Evolutionary conservation across 106 monocot genomes (phyloP), one percentile per base, ranked within the genome.

Genomic region (Vanilla planifolia): DNA sequence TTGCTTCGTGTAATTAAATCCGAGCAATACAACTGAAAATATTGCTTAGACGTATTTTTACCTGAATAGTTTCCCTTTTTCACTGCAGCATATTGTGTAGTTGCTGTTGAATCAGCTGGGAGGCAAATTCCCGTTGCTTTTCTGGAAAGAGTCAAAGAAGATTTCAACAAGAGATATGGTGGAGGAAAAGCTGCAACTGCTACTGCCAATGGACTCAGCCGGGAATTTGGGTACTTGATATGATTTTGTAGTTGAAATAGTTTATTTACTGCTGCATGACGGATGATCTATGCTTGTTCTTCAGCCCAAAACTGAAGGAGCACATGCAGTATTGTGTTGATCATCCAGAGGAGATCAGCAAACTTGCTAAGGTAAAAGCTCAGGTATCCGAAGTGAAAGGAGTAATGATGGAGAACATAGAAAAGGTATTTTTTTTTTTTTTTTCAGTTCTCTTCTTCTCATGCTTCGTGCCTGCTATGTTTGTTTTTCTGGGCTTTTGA

Each of bases 341-440:
- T 27, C 67, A 67, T 24, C 67, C 56, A 17, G 56, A 67, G 43
- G 67, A 67, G 67, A 56, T 67, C 0, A 67, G 67, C 55, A 67
- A 67, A 30, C 42, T 67, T 29, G 42, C 67, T 22, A 67, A 67
- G 43, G 67, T 67, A 16, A 57, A 67, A 55, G 67, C 67, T 56
- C 56, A 67, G 27, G 67, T 67, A 7, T 67, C 56, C 9, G 67
- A 67, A 56, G 67, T 67, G 2, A 67, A 67, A 67, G 67, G 67
- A 19, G 67, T 67, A 27, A 67, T 67, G 67, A 67, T 67, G 67
- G 67, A 67, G 51, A 67, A 67, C n/a, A 67, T 67, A 39, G 67
- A 67, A 16, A 67, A 67, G 56, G 56, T 67, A 25, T 29, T 1
- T 13, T 20, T 64, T 15, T 55, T 3, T 16, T 53, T 4, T 21